phyloP scores from a whole-genome alignment of 805 yeast species.

The Kregervanrija delftensis region DNA sequence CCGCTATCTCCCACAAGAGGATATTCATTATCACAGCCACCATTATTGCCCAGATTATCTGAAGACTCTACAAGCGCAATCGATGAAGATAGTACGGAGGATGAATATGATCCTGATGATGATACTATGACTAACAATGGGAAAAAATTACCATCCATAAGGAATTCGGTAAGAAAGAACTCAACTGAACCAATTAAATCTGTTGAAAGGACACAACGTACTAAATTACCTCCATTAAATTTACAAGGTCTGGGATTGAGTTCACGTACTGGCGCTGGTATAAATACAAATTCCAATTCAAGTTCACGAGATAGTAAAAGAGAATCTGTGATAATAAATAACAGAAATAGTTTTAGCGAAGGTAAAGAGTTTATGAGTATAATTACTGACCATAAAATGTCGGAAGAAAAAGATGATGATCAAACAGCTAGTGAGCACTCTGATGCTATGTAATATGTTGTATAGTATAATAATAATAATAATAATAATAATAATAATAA shows the following conservation, averaged over 20 bases:
- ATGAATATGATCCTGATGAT: neutral
- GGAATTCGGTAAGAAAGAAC: neutral
- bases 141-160: neutral
- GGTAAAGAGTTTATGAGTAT: constrained; percentile 1
- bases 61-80: neutral
- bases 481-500: neutral
- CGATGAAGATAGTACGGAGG: too few relatives aligned
- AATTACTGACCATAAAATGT: constrained; percentile 4
- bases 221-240: neutral
- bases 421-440: constrained; percentile 21
- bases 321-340: neutral
- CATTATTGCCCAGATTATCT: constrained; percentile 3
- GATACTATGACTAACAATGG: neutral
- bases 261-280: neutral
- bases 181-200: neutral
- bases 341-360: constrained; percentile 1
- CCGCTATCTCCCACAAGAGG: too few relatives aligned
- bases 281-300: neutral
- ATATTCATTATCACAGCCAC: neutral
- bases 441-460: constrained; percentile 2
- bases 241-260: too few relatives aligned
- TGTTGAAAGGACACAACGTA: neutral
- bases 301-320: neutral
- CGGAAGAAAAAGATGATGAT: constrained; percentile 22
- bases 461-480: neutral